These are phyloP conservation scores for Aspergillus campestris DNA, from an alignment of 495 filamentous ascomycete genomes.

Conservation along the genomic window DNA sequence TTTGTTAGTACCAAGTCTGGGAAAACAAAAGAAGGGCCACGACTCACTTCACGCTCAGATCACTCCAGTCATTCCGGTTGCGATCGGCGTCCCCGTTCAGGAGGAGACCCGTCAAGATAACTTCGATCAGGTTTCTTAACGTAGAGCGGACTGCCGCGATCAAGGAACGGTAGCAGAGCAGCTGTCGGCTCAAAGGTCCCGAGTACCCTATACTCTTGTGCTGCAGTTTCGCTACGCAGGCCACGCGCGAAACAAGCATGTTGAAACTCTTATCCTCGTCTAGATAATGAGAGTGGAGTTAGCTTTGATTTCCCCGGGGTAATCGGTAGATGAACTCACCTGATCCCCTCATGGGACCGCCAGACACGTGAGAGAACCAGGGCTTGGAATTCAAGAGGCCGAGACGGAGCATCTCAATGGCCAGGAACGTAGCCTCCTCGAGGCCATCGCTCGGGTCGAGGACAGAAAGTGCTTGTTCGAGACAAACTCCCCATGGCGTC, in stretches of 20 bases:
- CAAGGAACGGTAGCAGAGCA: conserved; percentile 80
- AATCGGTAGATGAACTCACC: conserved; percentile 26
- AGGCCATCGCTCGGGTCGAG: conserved; percentile 47
- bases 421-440: conserved; percentile 61
- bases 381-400: conserved; percentile 60
- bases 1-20: too few relatives aligned
- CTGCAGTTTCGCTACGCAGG: conserved; percentile 69
- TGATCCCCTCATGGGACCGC: conserved; percentile 49
- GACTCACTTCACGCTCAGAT: conserved; percentile 64
- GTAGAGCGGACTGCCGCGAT: conserved; percentile 67
- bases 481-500: conserved; percentile 73
- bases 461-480: conserved; percentile 57
- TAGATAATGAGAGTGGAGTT: conserved; percentile 11
- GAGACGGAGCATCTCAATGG: conserved; percentile 70
- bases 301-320: not conserved
- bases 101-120: conserved; percentile 66
- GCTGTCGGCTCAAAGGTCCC: conserved; percentile 81
- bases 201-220: conserved; percentile 88
- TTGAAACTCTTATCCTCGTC: conserved; percentile 60
- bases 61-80: conserved; percentile 58
- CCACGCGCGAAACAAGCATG: conserved; percentile 75
- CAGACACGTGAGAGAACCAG: conserved; percentile 51
- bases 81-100: conserved; percentile 69
- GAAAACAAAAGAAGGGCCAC: too few relatives aligned
- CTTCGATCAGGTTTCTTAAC: conserved; percentile 76